phyloP scores from a whole-genome alignment of 2,329 filamentous ascomycete species.

The Juglanconis sp. region DNA sequence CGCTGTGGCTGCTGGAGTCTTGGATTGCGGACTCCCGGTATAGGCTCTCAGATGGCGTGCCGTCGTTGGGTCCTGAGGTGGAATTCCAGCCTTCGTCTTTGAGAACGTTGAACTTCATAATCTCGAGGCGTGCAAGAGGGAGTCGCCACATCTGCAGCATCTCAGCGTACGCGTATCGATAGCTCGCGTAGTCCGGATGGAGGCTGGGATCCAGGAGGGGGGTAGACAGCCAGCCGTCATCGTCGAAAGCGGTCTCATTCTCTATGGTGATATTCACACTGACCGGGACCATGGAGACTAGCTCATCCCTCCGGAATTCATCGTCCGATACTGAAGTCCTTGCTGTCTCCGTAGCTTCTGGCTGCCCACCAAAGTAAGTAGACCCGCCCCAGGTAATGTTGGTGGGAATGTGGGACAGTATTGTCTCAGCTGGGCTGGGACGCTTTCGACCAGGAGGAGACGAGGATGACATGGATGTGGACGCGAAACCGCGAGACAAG shows the following conservation, averaged over 20 bases:
- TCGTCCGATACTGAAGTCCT: slow-evolving; percentile 55
- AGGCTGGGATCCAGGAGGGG: slow-evolving; percentile 54
- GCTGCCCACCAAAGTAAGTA: slow-evolving; percentile 38
- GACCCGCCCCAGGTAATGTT: slow-evolving; percentile 51
- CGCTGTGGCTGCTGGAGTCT: slow-evolving; percentile 34
- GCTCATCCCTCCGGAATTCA: slow-evolving; percentile 45
- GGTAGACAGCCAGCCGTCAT: slow-evolving; percentile 62
- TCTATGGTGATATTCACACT: slow-evolving; percentile 53
- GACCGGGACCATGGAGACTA: slow-evolving; percentile 46
- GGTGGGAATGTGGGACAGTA: slow-evolving; percentile 45
- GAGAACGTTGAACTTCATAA: slow-evolving; percentile 67
- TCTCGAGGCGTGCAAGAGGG: slow-evolving; percentile 60
- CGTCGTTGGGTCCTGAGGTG: slow-evolving; percentile 1
- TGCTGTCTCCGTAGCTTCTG: slow-evolving; percentile 44
- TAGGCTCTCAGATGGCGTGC: slow-evolving; percentile 27
- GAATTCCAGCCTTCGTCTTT: slow-evolving; percentile 39
- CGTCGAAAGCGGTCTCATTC: slow-evolving; percentile 65
- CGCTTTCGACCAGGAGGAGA: slow-evolving; percentile 48
- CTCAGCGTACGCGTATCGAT: slow-evolving; percentile 65
- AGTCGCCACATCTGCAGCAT: slow-evolving; percentile 65
- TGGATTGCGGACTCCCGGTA: slow-evolving; percentile 31
- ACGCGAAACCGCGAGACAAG: slow-evolving; percentile 45
- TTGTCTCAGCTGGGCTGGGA: slow-evolving; percentile 60
- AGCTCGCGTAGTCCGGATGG: slow-evolving; percentile 52
- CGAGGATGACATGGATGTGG: slow-evolving; percentile 35